Evolutionary conservation across 768 basidiomycete species (phyloP).

Genomic region (Porphyrellus cyaneotinctus): DNA sequence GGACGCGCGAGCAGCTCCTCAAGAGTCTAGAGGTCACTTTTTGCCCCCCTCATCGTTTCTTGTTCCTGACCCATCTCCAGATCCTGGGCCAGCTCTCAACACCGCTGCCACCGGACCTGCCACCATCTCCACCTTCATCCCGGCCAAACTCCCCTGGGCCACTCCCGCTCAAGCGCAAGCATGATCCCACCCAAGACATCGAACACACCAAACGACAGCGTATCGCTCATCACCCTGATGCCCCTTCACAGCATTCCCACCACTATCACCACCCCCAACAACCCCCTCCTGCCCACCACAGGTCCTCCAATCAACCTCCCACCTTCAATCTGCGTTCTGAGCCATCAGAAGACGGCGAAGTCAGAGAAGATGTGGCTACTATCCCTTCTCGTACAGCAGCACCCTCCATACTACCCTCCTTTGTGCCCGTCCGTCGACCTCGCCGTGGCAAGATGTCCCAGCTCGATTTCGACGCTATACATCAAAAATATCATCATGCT

Average conservation of each 20-base stretch:
- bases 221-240: slow-evolving; percentile 21
- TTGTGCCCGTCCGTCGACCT: slow-evolving; percentile 62
- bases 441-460: slow-evolving; percentile 51
- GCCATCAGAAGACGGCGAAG: slow-evolving; percentile 45
- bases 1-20: slow-evolving; percentile 37
- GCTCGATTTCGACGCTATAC: slow-evolving; percentile 53
- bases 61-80: slow-evolving; percentile 29
- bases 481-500: slow-evolving; percentile 64
- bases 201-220: slow-evolving; percentile 33
- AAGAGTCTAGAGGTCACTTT: slow-evolving; percentile 38
- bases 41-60: not conserved
- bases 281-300: slow-evolving; percentile 16
- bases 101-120: slow-evolving; percentile 43
- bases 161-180: slow-evolving; percentile 37
- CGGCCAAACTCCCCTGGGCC: slow-evolving; percentile 40
- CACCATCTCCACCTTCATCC: slow-evolving; percentile 44
- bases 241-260: slow-evolving; percentile 27
- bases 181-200: slow-evolving; percentile 24
- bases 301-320: slow-evolving; percentile 21
- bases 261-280: slow-evolving; percentile 28
- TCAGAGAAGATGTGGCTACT: slow-evolving; percentile 37
- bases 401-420: slow-evolving; percentile 31
- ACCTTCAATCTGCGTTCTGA: slow-evolving; percentile 35
- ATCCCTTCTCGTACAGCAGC: slow-evolving; percentile 23
- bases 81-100: slow-evolving; percentile 37